Evolutionary conservation across 805 yeast species (phyloP).

Genomic region (Ogataea methanolica): DNA sequence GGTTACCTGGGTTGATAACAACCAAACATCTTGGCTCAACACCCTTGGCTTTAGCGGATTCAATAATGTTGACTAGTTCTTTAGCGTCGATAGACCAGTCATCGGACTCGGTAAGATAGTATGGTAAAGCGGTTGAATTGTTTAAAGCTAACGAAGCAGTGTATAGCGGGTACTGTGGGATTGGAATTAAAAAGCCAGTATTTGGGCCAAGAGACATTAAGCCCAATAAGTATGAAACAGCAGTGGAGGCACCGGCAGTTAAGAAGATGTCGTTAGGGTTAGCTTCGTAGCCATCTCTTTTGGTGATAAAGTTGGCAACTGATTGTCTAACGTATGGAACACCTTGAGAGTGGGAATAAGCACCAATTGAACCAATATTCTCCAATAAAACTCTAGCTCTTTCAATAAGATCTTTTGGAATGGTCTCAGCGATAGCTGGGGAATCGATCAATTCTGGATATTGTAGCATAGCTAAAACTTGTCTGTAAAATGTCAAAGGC

Average conservation of each 20-base stretch:
- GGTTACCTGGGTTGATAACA: slow-evolving; percentile 97
- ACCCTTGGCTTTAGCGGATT: slow-evolving; percentile 44
- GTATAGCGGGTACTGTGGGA: slow-evolving; percentile 96
- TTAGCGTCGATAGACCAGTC: slow-evolving; percentile 81
- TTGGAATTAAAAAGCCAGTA: slow-evolving; percentile 87
- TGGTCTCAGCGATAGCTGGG: slow-evolving; percentile 27
- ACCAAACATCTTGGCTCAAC: slow-evolving; percentile 74
- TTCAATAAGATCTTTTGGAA: slow-evolving; percentile 64
- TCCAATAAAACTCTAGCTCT: slow-evolving; percentile 62
- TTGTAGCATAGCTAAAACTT: slow-evolving; percentile 80
- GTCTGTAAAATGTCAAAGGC: slow-evolving; percentile 94
- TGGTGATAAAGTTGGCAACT: slow-evolving; percentile 73
- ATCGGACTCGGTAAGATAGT: slow-evolving; percentile 73
- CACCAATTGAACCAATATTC: slow-evolving; percentile 82
- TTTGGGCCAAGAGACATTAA: slow-evolving; percentile 62
- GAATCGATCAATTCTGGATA: slow-evolving; percentile 64
- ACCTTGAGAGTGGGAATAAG: slow-evolving; percentile 94
- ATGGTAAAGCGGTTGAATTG: slow-evolving; percentile 79
- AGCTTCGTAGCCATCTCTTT: slow-evolving; percentile 73
- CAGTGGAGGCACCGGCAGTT: slow-evolving; percentile 93
- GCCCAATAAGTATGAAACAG: slow-evolving; percentile 75
- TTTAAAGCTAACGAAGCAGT: slow-evolving; percentile 90
- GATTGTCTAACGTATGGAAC: slow-evolving; percentile 63
- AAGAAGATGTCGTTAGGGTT: slow-evolving; percentile 71
- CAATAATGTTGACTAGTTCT: slow-evolving; percentile 53